These are phyloP conservation scores for Tolypocladium endophyticum DNA, from an alignment of 2,329 filamentous ascomycete species.

Conservation along the genomic window DNA sequence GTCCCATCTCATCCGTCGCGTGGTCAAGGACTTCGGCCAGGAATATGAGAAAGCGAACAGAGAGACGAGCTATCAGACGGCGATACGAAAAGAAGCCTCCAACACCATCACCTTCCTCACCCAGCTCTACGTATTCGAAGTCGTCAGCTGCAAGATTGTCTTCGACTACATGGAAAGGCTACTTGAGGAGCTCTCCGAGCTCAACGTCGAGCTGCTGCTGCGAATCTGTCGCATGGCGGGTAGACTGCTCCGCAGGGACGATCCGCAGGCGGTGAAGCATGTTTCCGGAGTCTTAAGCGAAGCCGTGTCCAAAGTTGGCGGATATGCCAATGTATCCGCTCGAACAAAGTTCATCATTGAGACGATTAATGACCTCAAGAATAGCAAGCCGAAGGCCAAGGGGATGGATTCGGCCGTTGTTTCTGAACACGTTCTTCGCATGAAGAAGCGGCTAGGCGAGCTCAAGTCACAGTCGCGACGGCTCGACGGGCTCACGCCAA, in stretches of 20 bases:
- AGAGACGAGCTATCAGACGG: conserved; percentile 27
- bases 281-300: conserved; percentile 73
- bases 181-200: conserved; percentile 63
- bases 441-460: conserved; percentile 79
- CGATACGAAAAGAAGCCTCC: conserved; percentile 29
- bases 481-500: conserved; percentile 68
- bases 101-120: conserved; percentile 78
- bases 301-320: conserved; percentile 56
- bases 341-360: conserved; percentile 97
- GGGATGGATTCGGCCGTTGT: conserved; percentile 60
- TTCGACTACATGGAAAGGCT: conserved; percentile 86
- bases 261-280: conserved; percentile 78
- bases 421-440: conserved; percentile 73
- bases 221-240: conserved; percentile 76
- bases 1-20: conserved; percentile 69
- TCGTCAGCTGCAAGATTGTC: conserved; percentile 70
- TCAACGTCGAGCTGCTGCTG: conserved; percentile 80
- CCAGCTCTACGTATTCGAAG: conserved; percentile 85
- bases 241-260: conserved; percentile 74
- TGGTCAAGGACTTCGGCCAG: conserved; percentile 65
- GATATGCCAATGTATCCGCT: conserved; percentile 64
- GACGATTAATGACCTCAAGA: conserved; percentile 87
- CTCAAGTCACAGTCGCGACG: conserved; percentile 47
- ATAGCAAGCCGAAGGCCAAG: conserved; percentile 77
- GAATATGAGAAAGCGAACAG: conserved; percentile 42